Conservation (phyloP, 2,329 filamentous ascomycete genomes). For the Fusarium agapanthi region DNA sequence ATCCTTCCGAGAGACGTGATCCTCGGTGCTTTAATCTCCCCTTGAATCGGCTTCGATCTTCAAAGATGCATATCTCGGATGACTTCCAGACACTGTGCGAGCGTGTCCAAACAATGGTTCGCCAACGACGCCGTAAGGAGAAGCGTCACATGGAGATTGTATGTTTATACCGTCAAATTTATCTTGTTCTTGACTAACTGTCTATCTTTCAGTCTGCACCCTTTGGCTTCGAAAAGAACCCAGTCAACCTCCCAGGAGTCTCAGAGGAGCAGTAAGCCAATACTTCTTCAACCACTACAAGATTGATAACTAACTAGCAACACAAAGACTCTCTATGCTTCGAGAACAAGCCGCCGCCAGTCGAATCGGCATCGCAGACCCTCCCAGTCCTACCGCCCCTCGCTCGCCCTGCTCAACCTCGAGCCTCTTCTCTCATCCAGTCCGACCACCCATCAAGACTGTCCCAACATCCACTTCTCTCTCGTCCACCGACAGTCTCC, state of each 20-base stretch:
- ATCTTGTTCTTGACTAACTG: constrained; percentile 32
- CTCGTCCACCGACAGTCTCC: constrained; percentile 39
- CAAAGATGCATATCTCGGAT: constrained; percentile 49
- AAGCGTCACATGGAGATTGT: constrained; percentile 58
- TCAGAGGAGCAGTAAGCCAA: constrained; percentile 66
- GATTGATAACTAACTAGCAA: background rate
- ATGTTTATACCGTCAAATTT: constrained; percentile 29
- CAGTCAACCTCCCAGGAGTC: constrained; percentile 62
- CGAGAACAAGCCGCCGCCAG: constrained; percentile 62
- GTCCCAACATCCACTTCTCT: constrained; percentile 30
- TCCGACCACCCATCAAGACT: constrained; percentile 35
- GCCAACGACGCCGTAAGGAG: constrained; percentile 52
- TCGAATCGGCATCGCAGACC: constrained; percentile 56
- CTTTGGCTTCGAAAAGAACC: constrained; percentile 66
- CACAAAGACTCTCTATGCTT: constrained; percentile 56
- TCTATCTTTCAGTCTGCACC: constrained; percentile 62
- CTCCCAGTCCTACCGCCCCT: constrained; percentile 35
- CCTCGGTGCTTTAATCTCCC: constrained; percentile 22
- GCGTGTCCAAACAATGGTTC: constrained; percentile 56
- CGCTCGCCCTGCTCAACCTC: constrained; percentile 39
- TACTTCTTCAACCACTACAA: background rate
- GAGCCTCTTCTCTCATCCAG: constrained; percentile 37
- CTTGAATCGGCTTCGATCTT: constrained; percentile 24
- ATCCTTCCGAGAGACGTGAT: constrained; percentile 32
- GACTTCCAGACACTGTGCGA: constrained; percentile 56